Percentiles rank a stretch among this genome's conserved stretches.
Evolutionary conservation across 768 basidiomycete genomes (phyloP).

Genomic region (Nidula microcarpa): DNA sequence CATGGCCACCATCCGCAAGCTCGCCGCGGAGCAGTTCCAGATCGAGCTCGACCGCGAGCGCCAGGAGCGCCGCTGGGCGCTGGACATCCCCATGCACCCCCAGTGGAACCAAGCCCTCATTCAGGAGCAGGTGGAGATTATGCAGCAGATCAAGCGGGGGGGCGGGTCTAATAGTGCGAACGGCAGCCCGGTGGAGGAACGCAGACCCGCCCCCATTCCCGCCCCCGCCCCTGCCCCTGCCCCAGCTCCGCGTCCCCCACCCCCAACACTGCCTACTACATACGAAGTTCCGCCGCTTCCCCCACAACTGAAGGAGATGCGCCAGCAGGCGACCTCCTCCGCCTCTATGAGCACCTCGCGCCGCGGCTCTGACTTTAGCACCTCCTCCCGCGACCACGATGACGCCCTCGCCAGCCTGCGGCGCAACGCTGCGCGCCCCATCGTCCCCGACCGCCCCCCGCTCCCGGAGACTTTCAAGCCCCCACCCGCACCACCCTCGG

Average conservation of each 20-base stretch:
- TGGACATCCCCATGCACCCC: slow-evolving; percentile 26
- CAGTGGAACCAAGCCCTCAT: slow-evolving; percentile 25
- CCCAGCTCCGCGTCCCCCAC: not conserved
- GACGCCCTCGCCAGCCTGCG: not conserved
- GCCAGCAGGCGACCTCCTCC: not conserved
- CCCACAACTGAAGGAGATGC: slow-evolving; percentile 3
- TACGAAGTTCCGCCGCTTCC: slow-evolving; percentile 4
- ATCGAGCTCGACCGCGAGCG: slow-evolving; percentile 44
- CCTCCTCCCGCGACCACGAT: not conserved
- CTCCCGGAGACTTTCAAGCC: no score
- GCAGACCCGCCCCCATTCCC: slow-evolving; percentile 1
- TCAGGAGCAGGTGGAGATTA: slow-evolving; percentile 38
- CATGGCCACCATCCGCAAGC: slow-evolving; percentile 38
- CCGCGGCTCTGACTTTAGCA: not conserved
- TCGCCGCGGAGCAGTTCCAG: slow-evolving; percentile 46
- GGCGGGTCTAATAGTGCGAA: slow-evolving; percentile 3
- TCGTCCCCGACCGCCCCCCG: no score
- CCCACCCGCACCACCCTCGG: not conserved
- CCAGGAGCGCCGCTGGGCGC: slow-evolving; percentile 44
- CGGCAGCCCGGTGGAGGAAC: slow-evolving; percentile 11
- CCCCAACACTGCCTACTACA: not conserved
- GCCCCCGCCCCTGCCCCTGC: no score
- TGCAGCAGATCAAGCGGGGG: slow-evolving; percentile 43
- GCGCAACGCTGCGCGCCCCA: no score
- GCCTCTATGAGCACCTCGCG: not conserved